Evolutionary conservation across 768 basidiomycete species (phyloP), one percentile per base, ranked within the genome.

Genomic region (Pleurotus sapidus): DNA sequence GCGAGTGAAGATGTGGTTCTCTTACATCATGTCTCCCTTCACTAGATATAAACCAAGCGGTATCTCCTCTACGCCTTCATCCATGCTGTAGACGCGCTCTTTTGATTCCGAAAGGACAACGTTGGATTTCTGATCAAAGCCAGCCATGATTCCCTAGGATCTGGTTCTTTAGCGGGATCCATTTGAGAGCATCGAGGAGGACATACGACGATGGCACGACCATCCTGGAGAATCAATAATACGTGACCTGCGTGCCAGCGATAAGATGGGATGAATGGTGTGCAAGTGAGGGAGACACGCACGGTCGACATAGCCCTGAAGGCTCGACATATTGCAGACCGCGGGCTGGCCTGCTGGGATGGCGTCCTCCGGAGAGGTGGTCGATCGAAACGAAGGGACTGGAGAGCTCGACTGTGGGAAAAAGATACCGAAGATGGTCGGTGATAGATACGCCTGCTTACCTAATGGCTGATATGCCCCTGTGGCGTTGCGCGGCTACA

Each of bases 21-120:
- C 93, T 71, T 65, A 98, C 97, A 96, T 95, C 82, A 95, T 95
- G 69, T 99, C 97, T 2, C 97, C 97, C 66, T 98, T 95, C 68
- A 99, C 94, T 66, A 99, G 87, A 72, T 99, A 98, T 46, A 98
- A 78, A 0, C 97, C 97, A 23, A 98, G 78, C 0, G 93, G 91
- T 8, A 95, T 86, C 78, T 98, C 95, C 72, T 98, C 93, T 24
- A 97, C 94, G 40, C 91, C 90, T 65, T 92, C 91, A 14, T 99
- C 97, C 54, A 83, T 73, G 67, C 89, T 91, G 71, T 91, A 98
- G 34, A 98, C 87, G 64, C 96, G 87, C 70, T 99, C 97, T 67
- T 89, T 93, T 57, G 88, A 91, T 68, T 95, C 92, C 12, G 95
- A 89, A 57, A 99, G 84, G 62, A 99, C 94, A 66, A 98, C 84